Conservation (phyloP, 768 basidiomycete species). For the Lactarius vividus region DNA sequence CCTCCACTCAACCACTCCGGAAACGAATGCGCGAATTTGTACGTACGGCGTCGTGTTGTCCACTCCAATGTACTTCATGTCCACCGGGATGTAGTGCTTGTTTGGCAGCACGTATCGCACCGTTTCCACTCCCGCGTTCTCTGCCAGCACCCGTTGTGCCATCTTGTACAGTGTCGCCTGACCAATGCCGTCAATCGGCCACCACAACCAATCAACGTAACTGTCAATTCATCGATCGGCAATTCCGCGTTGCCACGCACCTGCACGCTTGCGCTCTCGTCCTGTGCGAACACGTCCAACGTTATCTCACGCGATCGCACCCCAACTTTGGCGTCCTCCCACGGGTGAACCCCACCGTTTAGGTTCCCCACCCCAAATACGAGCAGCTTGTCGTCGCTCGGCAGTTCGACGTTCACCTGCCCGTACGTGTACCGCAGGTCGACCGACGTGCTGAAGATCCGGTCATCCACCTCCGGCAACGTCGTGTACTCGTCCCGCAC, state of each 20-base stretch:
- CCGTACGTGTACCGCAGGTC: constrained; percentile 70
- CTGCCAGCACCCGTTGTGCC: constrained; percentile 66
- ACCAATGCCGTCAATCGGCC: not conserved
- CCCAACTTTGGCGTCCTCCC: constrained; percentile 56
- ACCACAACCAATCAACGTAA: not conserved
- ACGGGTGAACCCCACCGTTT: constrained; percentile 38
- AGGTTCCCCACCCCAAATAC: constrained; percentile 44
- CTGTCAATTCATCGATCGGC: constrained; percentile 3
- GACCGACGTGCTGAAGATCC: constrained; percentile 87
- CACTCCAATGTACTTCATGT: constrained; percentile 69
- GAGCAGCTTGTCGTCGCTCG: constrained; percentile 51
- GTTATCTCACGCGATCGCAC: constrained; percentile 58
- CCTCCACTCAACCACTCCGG: not conserved
- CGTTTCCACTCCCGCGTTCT: constrained; percentile 55
- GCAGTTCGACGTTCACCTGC: constrained; percentile 45
- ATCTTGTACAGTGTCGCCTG: constrained; percentile 94
- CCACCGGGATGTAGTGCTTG: constrained; percentile 91
- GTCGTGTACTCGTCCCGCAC: constrained; percentile 88
- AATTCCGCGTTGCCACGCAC: constrained; percentile 40
- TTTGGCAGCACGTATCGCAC: constrained; percentile 84
- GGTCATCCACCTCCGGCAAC: constrained; percentile 75
- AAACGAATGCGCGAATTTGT: constrained; percentile 14
- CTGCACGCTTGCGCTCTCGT: constrained; percentile 92
- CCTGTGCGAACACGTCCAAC: constrained; percentile 76
- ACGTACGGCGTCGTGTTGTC: constrained; percentile 69